Conservation (phyloP, 1,284 basidiomycete genomes). For the Apiotrichum sp. region DNA sequence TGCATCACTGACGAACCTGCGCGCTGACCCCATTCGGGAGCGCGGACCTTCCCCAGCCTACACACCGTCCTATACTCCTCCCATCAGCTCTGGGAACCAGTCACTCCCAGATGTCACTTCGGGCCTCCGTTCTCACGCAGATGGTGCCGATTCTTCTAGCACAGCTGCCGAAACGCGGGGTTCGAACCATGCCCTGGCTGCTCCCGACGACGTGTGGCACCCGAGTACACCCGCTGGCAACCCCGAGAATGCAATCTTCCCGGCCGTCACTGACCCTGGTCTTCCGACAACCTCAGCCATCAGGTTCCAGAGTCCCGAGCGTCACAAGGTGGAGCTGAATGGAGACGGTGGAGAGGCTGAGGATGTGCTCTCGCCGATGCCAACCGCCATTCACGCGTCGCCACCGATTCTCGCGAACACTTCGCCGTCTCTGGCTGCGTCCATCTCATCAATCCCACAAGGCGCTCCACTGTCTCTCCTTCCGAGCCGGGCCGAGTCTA, state of each 20-base stretch:
- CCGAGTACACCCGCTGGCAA: neutral
- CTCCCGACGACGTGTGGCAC: neutral
- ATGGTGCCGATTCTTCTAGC: neutral
- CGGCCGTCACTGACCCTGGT: neutral
- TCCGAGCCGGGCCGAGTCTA: conserved; percentile 2
- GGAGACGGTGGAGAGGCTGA: neutral
- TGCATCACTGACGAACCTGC: neutral
- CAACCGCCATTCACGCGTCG: neutral
- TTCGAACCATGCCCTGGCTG: neutral
- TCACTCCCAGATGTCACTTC: conserved; percentile 21
- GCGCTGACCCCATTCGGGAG: conserved; percentile 7
- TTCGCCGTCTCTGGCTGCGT: neutral
- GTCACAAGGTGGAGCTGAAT: too few relatives aligned
- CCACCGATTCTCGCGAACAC: neutral
- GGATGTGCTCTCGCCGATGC: neutral
- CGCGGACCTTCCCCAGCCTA: conserved; percentile 47
- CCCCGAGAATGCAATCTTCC: neutral
- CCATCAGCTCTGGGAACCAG: neutral
- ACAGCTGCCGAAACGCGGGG: conserved; percentile 1
- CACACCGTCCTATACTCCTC: conserved; percentile 15
- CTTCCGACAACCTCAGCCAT: neutral
- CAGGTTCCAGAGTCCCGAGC: neutral
- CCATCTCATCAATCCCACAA: neutral
- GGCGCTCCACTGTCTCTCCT: neutral
- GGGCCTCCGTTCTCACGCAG: conserved; percentile 21